Conservation (phyloP, 2,329 filamentous ascomycete genomes). For the Venturia carpophila region DNA sequence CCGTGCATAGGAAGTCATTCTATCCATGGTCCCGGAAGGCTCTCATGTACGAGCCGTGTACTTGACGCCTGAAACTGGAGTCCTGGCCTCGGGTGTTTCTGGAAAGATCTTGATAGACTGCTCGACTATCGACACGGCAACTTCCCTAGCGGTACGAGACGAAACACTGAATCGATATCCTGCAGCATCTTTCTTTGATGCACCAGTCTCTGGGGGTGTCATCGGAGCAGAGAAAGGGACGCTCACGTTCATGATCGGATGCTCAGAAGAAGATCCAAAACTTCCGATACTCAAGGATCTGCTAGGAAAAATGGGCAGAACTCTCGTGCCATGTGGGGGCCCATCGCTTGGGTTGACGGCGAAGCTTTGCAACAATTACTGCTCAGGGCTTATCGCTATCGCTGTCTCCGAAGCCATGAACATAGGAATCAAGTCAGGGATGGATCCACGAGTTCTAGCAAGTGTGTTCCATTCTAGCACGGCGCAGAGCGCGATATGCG, state of each 20-base stretch:
- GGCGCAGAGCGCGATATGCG: slow-evolving; percentile 45
- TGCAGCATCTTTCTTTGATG: slow-evolving; percentile 43
- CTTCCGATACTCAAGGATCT: slow-evolving; percentile 38
- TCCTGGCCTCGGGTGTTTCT: slow-evolving; percentile 36
- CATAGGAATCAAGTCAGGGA: slow-evolving; percentile 50
- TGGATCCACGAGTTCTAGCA: slow-evolving; percentile 47
- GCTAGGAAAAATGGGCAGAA: slow-evolving; percentile 45
- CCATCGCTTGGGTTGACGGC: slow-evolving; percentile 49
- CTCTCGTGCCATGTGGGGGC: slow-evolving; percentile 49
- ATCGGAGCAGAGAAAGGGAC: slow-evolving; percentile 46
- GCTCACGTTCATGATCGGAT: slow-evolving; percentile 50
- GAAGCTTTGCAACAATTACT: slow-evolving; percentile 56
- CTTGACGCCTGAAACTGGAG: slow-evolving; percentile 37
- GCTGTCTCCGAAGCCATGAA: slow-evolving; percentile 52
- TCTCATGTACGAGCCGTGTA: slow-evolving; percentile 45
- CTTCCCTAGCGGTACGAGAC: slow-evolving; percentile 40
- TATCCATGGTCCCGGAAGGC: slow-evolving; percentile 49
- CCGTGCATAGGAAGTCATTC: slow-evolving; percentile 37
- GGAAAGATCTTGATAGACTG: slow-evolving; percentile 47
- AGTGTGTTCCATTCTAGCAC: slow-evolving; percentile 46
- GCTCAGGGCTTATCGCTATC: slow-evolving; percentile 51
- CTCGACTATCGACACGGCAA: slow-evolving; percentile 49
- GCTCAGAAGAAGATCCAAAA: slow-evolving; percentile 39
- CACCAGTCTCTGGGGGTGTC: slow-evolving; percentile 46
- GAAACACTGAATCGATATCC: slow-evolving; percentile 33